Percentiles rank a stretch among this genome's conserved stretches.
phyloP scores from a whole-genome alignment of 805 yeast species.

The Zygoascus flipseniorum region DNA sequence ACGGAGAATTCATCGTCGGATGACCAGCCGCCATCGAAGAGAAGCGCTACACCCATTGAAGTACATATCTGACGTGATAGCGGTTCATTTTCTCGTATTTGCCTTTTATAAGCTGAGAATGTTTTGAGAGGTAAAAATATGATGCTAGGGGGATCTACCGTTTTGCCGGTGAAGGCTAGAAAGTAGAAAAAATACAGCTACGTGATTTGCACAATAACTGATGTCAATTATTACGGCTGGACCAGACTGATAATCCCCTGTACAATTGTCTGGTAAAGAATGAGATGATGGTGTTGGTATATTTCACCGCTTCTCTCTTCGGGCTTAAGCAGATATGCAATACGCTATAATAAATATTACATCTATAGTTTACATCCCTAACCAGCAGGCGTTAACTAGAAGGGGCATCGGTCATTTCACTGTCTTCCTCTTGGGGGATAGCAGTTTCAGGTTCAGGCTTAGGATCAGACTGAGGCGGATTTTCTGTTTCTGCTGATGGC shows the following conservation, averaged over 20 bases:
- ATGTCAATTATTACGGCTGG: too few species aligned
- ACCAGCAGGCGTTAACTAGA: background rate
- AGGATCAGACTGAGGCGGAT: background rate
- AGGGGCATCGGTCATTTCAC: conserved; percentile 5
- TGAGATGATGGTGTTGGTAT: too few species aligned
- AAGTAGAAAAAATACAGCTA: too few species aligned
- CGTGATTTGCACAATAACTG: background rate
- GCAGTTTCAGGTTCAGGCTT: background rate
- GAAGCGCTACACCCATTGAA: background rate
- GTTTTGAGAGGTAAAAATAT: too few species aligned
- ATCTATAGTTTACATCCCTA: background rate
- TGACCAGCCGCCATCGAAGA: background rate
- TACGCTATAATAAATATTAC: background rate
- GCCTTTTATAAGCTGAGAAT: too few species aligned
- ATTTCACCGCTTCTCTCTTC: background rate
- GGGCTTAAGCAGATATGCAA: background rate
- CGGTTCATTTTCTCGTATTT: too few species aligned
- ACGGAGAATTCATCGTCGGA: conserved; percentile 3
- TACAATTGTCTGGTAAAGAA: too few species aligned
- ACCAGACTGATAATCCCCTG: too few species aligned
- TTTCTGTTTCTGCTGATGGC: background rate
- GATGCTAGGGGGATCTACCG: too few species aligned
- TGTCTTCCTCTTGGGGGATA: conserved; percentile 1
- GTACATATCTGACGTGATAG: too few species aligned
- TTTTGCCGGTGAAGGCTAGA: background rate